These are phyloP conservation scores for Ogataea philodendri DNA, from an alignment of 805 yeast species.

Conservation along the genomic window DNA sequence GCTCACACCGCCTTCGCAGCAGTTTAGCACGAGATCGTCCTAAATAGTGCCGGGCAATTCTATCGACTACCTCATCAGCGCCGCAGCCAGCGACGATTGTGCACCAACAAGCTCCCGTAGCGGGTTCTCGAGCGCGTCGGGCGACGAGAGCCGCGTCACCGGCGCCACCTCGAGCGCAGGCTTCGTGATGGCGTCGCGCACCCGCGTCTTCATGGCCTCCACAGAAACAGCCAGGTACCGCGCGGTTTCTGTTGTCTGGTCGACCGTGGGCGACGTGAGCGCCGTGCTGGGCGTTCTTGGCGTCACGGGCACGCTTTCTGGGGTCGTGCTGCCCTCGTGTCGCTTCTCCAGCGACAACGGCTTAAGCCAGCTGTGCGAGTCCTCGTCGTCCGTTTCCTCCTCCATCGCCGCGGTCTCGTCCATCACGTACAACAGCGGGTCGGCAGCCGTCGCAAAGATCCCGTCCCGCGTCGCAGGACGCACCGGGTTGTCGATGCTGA, in stretches of 20 bases:
- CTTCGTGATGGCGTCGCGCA: constrained; percentile 13
- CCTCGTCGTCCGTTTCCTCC: constrained; percentile 9
- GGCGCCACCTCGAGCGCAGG: constrained; percentile 22
- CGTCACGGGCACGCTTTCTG: constrained; percentile 4
- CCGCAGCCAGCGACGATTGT: constrained; percentile 11
- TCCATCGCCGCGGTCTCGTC: constrained; percentile 8
- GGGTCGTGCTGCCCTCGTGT: constrained; percentile 5
- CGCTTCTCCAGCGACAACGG: constrained; percentile 24
- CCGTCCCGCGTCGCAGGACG: constrained; percentile 33
- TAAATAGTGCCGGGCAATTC: neutral
- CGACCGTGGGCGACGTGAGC: constrained; percentile 15
- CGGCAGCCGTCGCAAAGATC: constrained; percentile 31
- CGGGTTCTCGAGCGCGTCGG: neutral
- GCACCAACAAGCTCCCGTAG: constrained; percentile 11
- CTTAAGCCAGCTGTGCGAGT: constrained; percentile 23
- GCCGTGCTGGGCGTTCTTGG: constrained; percentile 11
- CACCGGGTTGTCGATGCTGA: constrained; percentile 38
- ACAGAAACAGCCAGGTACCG: constrained; percentile 20
- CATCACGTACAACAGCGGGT: constrained; percentile 28
- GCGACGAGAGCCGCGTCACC: constrained; percentile 2
- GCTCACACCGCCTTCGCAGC: constrained; percentile 20
- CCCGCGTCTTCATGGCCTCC: constrained; percentile 12
- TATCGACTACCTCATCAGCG: constrained; percentile 1
- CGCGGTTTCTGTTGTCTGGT: constrained; percentile 18
- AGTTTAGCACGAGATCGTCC: constrained; percentile 16